Conservation (phyloP, 2,329 filamentous ascomycete species). For the Aspergillus pseudotamarii region DNA sequence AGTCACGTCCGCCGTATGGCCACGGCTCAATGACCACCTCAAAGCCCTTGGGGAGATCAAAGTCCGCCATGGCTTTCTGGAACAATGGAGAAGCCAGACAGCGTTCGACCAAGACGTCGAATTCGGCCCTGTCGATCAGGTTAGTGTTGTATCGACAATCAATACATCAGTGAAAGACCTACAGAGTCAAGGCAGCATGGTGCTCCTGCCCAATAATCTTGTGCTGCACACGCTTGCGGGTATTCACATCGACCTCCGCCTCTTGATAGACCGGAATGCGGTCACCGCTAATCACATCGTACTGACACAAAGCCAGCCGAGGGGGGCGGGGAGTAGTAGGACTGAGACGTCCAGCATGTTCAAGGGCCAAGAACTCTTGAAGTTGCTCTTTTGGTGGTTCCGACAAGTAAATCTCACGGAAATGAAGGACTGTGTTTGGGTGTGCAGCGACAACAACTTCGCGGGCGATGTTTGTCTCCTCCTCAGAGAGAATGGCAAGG, state of each 20-base stretch:
- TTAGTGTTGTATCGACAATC: neutral
- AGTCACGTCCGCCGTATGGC: conserved; percentile 59
- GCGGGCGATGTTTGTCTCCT: conserved; percentile 38
- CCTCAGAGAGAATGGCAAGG: conserved; percentile 36
- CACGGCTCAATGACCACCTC: conserved; percentile 60
- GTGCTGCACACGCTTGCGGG: conserved; percentile 46
- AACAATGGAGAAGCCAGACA: conserved; percentile 58
- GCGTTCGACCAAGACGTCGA: conserved; percentile 50
- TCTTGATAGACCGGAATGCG: conserved; percentile 59
- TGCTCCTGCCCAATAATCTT: conserved; percentile 51
- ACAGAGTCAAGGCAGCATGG: conserved; percentile 54
- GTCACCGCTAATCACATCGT: conserved; percentile 58
- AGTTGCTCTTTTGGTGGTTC: conserved; percentile 55
- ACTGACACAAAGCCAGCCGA: conserved; percentile 57
- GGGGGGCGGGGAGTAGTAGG: conserved; percentile 48
- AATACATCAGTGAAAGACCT: conserved; percentile 9
- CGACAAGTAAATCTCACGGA: conserved; percentile 55
- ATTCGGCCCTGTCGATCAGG: conserved; percentile 43
- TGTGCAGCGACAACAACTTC: conserved; percentile 34
- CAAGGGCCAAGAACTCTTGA: conserved; percentile 51
- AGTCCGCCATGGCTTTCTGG: conserved; percentile 53
- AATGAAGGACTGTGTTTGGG: conserved; percentile 39
- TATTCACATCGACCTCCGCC: conserved; percentile 53
- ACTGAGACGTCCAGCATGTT: conserved; percentile 49
- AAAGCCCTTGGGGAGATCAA: conserved; percentile 58